Evolutionary conservation across 2,329 filamentous ascomycete species (phyloP).

Genomic region (Cercospora beticola): DNA sequence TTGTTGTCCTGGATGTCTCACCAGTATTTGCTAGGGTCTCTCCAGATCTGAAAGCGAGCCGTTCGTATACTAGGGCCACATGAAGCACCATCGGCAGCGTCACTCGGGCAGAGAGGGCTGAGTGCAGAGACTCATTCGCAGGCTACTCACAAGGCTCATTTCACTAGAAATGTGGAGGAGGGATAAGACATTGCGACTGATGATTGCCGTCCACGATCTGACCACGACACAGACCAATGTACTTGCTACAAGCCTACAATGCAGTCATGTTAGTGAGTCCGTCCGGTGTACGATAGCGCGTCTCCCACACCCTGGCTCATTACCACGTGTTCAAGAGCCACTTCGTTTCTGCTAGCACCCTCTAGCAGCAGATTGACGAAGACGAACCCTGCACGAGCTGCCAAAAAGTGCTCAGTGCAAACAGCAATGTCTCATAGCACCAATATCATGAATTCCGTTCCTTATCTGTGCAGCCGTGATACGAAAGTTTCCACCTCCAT

Average conservation of each 20-base stretch:
- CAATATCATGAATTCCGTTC: background rate
- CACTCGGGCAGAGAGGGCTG: background rate
- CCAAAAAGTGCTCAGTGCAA: background rate
- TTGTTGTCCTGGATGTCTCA: background rate
- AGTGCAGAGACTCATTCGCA: background rate
- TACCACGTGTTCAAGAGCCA: slow-evolving; percentile 1
- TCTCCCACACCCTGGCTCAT: background rate
- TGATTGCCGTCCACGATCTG: background rate
- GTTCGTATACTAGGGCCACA: background rate
- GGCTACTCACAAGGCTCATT: background rate
- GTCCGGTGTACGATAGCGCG: background rate
- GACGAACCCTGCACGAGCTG: background rate
- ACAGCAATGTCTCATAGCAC: background rate
- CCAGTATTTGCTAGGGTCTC: background rate
- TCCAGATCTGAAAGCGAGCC: background rate
- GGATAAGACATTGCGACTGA: background rate
- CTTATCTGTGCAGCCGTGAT: background rate
- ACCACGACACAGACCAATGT: background rate
- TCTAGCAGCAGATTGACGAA: background rate
- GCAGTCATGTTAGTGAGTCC: background rate
- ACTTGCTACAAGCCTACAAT: background rate
- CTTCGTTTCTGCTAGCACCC: background rate
- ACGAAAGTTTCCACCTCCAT: background rate
- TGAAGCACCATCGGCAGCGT: background rate
- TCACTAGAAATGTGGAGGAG: background rate